These are phyloP conservation scores for Cryphonectria carpinicola DNA, from an alignment of 2,329 filamentous ascomycete species.

Conservation along the genomic window DNA sequence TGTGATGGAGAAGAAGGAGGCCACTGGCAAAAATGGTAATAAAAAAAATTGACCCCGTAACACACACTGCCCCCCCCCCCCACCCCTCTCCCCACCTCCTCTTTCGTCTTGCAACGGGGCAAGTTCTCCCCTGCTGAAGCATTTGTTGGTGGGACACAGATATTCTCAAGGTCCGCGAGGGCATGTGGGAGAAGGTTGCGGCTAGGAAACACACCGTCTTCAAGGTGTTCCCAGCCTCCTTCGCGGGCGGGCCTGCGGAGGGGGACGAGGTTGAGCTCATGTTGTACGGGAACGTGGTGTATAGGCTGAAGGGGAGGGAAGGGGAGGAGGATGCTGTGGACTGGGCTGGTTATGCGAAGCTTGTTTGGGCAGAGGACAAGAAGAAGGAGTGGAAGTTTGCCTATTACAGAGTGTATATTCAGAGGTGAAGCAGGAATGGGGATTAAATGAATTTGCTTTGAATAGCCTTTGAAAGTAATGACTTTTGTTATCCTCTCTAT, in stretches of 20 bases:
- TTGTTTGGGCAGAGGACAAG: conserved; percentile 31
- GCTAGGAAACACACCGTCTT: conserved; percentile 46
- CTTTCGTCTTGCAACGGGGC: not conserved
- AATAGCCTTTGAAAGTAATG: not conserved
- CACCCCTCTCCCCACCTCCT: not conserved
- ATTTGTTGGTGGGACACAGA: conserved; percentile 36
- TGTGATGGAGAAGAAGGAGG: conserved; percentile 46
- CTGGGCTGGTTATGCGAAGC: conserved; percentile 39
- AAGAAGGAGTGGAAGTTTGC: conserved; percentile 35
- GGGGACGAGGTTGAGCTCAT: conserved; percentile 40
- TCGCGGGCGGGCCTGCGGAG: conserved; percentile 30
- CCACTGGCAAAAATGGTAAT: conserved; percentile 36
- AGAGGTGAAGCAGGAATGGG: conserved; percentile 28
- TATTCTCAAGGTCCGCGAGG: conserved; percentile 44
- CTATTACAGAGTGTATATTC: conserved; percentile 41
- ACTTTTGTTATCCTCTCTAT: not conserved
- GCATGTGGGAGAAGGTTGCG: conserved; percentile 49
- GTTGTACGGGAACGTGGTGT: conserved; percentile 37
- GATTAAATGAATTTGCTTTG: not conserved
- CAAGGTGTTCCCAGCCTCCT: conserved; percentile 48
- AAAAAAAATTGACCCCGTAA: not conserved
- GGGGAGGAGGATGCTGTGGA: conserved; percentile 31
- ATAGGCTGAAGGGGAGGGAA: conserved; percentile 32
- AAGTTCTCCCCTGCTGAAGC: not conserved
- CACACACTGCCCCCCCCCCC: not conserved